These are phyloP conservation scores for Melaleuca quinquenervia DNA, from an alignment of 345 rosid genomes.

Conservation along the genomic window DNA sequence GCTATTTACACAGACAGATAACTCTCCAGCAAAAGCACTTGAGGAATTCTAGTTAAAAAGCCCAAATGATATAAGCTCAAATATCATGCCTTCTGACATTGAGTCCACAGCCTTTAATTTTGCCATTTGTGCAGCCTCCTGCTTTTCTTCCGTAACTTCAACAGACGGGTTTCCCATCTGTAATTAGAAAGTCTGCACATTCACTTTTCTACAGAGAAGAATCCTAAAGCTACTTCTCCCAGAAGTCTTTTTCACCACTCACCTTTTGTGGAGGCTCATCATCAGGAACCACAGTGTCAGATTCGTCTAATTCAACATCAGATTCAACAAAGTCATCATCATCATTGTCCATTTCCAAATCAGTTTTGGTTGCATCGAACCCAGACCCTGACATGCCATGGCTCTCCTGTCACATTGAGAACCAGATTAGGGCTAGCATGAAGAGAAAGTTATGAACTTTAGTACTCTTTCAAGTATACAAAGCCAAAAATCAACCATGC, in stretches of 20 bases:
- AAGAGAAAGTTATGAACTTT: background rate
- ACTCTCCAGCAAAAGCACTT: background rate
- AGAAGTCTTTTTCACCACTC: background rate
- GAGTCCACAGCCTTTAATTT: slow-evolving; percentile 55
- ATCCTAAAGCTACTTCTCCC: background rate
- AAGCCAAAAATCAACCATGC: background rate
- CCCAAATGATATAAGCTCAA: background rate
- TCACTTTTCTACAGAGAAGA: background rate
- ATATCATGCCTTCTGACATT: slow-evolving; percentile 43
- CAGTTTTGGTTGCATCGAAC: slow-evolving; percentile 13
- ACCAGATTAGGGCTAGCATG: slow-evolving; percentile 1
- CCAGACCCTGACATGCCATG: slow-evolving; percentile 28
- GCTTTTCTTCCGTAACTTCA: slow-evolving; percentile 63
- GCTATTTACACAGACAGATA: background rate
- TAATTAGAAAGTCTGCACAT: background rate
- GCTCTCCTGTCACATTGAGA: slow-evolving; percentile 24
- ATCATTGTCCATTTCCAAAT: slow-evolving; percentile 19
- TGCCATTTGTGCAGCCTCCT: slow-evolving; percentile 54
- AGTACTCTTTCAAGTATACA: background rate
- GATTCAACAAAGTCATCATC: slow-evolving; percentile 49
- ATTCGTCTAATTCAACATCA: slow-evolving; percentile 65
- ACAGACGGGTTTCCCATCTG: slow-evolving; percentile 66
- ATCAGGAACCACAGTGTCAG: slow-evolving; percentile 64
- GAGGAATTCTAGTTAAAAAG: background rate
- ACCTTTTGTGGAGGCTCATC: slow-evolving; percentile 67